These are phyloP conservation scores for Arctium minus DNA, from an alignment of 129 eudicot species.

Conservation along the genomic window DNA sequence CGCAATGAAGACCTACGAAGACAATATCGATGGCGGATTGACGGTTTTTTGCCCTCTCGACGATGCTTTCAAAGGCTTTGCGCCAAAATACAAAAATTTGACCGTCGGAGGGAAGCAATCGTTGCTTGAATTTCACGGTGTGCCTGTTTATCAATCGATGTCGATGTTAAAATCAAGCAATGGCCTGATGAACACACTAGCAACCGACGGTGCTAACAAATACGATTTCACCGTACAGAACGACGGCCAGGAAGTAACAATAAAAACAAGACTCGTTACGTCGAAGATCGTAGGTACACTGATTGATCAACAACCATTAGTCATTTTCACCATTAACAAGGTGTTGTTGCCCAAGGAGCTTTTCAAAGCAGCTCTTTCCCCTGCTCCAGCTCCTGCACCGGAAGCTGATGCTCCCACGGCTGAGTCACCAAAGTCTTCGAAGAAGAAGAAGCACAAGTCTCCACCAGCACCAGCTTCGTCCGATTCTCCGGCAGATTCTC, in stretches of 20 bases:
- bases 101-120: constrained; percentile 61
- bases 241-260: constrained; percentile 70
- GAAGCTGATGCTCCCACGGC: constrained; percentile 48
- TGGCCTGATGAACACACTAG: constrained; percentile 74
- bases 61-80: constrained; percentile 63
- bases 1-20: constrained; percentile 53
- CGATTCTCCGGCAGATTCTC: constrained; percentile 74
- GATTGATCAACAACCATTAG: constrained; percentile 71
- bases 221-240: constrained; percentile 71
- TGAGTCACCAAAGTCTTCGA: constrained; percentile 41
- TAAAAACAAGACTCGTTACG: constrained; percentile 58
- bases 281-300: constrained; percentile 64
- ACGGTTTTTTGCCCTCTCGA: constrained; percentile 75
- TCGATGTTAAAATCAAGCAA: constrained; percentile 65
- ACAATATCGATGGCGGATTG: constrained; percentile 59
- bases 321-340: constrained; percentile 58
- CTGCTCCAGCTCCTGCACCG: constrained; percentile 84
- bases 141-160: constrained; percentile 66
- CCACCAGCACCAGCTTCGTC: constrained; percentile 44
- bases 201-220: constrained; percentile 78
- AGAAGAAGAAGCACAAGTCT: constrained; percentile 44
- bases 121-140: constrained; percentile 66
- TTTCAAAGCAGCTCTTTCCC: constrained; percentile 48
- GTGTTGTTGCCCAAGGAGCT: constrained; percentile 77
- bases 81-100: constrained; percentile 62